Evolutionary conservation across 1,284 basidiomycete genomes (phyloP), one percentile per base, ranked within the genome.

Genomic region (Cerioporus squamosus): DNA sequence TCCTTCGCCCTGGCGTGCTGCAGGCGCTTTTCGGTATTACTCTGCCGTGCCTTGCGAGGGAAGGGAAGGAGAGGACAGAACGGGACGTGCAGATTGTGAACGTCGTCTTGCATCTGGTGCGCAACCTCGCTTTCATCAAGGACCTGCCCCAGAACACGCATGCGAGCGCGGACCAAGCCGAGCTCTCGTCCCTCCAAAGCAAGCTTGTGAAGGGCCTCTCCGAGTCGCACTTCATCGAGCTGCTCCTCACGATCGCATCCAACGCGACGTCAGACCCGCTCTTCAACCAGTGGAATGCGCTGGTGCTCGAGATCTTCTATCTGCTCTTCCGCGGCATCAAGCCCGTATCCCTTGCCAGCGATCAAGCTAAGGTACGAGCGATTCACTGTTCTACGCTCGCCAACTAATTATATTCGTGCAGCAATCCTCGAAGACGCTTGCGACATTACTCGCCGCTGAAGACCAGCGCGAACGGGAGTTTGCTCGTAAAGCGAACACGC

Each of bases 301-400:
- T 97, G 39, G 82, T 93, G 1, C 84, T 98, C 31, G 96, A 98
- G 74, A 95, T 95, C 31, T 82, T 96, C 60, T 95, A 95, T 71
- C 84, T 97, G 6, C 77, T 96, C 10, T 93, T 93, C 72, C 84
- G 94, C 39, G 89, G 90, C 2, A 81, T 92, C 51, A 86, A 82
- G 58, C 87, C 93, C 1, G 70, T 76, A 2, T 79, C 83, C 2
- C 76, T 97, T 43, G 77, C 81, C 0, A 70, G 81, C 44, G 88
- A 95, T 68, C 91, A 90, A 67, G 75, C 77, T 24, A 87, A 89
- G 77, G 93, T 93, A 29, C 23, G 49, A n/a, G 14, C 6, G 15
- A 33, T 20, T 9, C 15, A 9, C 40, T 9, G 4, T 36, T 18
- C 20, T 18, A 20, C 8, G 18, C 7, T 1, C 31, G 8, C 40